Base-by-base conservation (phyloP, 2,329 filamentous ascomycete genomes). In the Microcyclosporella mali region DNA sequence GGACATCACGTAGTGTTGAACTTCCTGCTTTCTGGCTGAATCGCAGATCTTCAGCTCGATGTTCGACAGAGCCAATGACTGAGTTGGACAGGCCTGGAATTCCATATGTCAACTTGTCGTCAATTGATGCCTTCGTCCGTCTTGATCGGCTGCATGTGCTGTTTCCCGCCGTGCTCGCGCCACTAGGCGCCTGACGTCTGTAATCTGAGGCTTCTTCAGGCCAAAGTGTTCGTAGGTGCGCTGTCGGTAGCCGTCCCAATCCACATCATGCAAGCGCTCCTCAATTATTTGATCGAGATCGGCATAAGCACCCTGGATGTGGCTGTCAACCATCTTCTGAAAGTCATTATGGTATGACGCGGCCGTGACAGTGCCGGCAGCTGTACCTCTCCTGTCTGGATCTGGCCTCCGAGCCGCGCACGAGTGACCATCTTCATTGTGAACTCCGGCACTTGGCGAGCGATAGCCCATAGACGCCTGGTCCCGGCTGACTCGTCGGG, bases 161-260 rank as follows among this genome's bases (percentile, higher is more conserved):
- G 15, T 47, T 37, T 47, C 50, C 37, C 9, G 28, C 33, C 19
- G 37, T 15, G 16, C 35, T 34, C 17, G 43, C 38, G n/a, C 53
- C 56, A 36, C 63, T 48, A 61, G 61, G 50, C 45, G 61, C 48
- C 19, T 50, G 44, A 16, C 64, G 40, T 66, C 66, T 12, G 40
- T 29, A 27, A 9, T 34, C 50, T 56, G 52, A 15, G 62, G 70
- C 50, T 67, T 70, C 33, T 70, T 73, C 12, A 98, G 84, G 11
- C 92, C 92, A 64, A 98, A 97, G 66, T 98, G 92, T 59, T 95
- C 82, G 66, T 95, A 97, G 51, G 98, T 95, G 53, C 82, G 82
- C 65, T 85, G 87, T 50, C 90, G 83, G 69, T 97, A 90, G 12
- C 85, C 83, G 56, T 95, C 89, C 89, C 92, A 97, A 64, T 97